Evolutionary conservation across 495 filamentous ascomycete species (phyloP).

Genomic region (Lasiosphaeria hispida): DNA sequence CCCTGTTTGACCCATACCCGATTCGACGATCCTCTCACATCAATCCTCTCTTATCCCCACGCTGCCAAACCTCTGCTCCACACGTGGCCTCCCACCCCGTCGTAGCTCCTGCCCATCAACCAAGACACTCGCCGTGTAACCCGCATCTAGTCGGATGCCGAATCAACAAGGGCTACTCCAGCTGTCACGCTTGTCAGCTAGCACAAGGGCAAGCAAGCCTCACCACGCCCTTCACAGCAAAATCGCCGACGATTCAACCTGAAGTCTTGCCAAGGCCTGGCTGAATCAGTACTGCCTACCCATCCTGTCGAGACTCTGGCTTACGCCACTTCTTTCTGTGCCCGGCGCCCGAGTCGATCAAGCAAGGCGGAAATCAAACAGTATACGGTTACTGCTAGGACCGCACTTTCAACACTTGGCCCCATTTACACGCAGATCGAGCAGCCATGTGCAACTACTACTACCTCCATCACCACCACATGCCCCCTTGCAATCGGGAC

Average conservation of each 20-base stretch:
- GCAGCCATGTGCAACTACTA: constrained; percentile 20
- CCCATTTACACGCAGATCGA: background rate
- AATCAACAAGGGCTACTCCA: no score
- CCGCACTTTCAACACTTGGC: background rate
- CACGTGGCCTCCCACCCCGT: background rate
- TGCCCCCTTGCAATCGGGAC: constrained; percentile 35
- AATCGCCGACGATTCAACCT: no score
- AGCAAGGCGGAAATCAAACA: no score
- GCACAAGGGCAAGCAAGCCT: no score
- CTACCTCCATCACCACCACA: constrained; percentile 35
- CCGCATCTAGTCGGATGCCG: background rate
- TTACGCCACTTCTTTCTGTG: no score
- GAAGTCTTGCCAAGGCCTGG: no score
- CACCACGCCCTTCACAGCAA: no score
- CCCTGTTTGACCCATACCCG: background rate
- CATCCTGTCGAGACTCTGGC: no score
- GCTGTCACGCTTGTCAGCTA: no score
- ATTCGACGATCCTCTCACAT: background rate
- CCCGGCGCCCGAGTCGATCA: no score
- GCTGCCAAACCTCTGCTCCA: background rate
- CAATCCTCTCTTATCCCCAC: background rate
- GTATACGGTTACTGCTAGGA: background rate
- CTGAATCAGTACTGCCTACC: no score
- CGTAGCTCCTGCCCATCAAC: background rate
- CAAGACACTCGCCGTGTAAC: background rate